Evolutionary conservation across 2,329 filamentous ascomycete species (phyloP).

Genomic region (Magnaporthiopsis incrustans): DNA sequence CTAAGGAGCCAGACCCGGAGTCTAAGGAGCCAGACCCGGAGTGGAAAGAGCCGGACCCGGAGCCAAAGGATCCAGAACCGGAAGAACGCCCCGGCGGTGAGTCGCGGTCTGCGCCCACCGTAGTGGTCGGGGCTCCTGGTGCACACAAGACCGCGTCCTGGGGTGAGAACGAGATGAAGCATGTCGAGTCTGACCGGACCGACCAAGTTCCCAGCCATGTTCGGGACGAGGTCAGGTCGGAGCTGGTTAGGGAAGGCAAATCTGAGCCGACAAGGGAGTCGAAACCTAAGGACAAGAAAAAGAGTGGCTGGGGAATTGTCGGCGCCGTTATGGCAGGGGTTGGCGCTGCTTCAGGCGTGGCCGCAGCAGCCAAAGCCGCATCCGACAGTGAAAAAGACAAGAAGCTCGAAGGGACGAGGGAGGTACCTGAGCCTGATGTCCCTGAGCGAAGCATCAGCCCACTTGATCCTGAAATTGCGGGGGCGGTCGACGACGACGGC

Average conservation of each 20-base stretch:
- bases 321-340: conserved; percentile 16
- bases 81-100: conserved; percentile 6
- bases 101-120: conserved; percentile 13
- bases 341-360: background rate
- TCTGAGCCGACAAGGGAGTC: conserved; percentile 17
- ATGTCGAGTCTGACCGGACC: conserved; percentile 54
- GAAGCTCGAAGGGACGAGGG: conserved; percentile 5
- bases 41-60: conserved; percentile 12
- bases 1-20: conserved; percentile 12
- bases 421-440: conserved; percentile 1
- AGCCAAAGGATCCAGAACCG: conserved; percentile 12
- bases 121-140: conserved; percentile 27
- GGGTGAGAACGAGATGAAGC: conserved; percentile 57
- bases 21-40: conserved; percentile 13
- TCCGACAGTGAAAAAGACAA: conserved; percentile 7
- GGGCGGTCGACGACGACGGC: conserved; percentile 23
- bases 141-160: conserved; percentile 51
- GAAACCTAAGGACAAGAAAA: conserved; percentile 18
- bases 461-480: background rate
- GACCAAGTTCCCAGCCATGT: conserved; percentile 20
- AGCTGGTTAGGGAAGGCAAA: too few relatives aligned
- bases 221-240: background rate
- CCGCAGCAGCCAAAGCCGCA: background rate
- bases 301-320: conserved; percentile 42
- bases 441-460: conserved; percentile 3